Evolutionary conservation across 2,329 filamentous ascomycete species (phyloP).

Genomic region (Geoglossum cookeanum): DNA sequence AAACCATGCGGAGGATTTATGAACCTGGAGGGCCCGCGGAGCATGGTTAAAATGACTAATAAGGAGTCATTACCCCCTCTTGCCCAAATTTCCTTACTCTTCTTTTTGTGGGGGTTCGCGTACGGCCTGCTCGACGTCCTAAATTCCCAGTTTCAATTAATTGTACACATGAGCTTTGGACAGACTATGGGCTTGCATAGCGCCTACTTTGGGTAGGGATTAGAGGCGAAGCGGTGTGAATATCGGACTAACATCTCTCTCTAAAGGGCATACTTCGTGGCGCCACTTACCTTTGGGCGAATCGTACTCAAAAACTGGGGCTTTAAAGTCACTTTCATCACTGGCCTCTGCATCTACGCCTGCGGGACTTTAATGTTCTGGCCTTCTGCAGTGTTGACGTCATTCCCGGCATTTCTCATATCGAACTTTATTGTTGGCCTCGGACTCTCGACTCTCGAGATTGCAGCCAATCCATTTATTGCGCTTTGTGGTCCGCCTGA

Average conservation of each 20-base stretch:
- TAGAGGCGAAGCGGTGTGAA: neutral
- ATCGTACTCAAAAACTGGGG: constrained; percentile 37
- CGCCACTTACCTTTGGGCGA: constrained; percentile 34
- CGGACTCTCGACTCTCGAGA: constrained; percentile 39
- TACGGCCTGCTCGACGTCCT: constrained; percentile 23
- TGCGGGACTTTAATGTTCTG: constrained; percentile 42
- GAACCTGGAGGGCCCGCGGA: constrained; percentile 35
- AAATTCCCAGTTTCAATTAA: constrained; percentile 33
- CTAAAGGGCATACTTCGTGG: constrained; percentile 32
- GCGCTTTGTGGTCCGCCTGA: constrained; percentile 39
- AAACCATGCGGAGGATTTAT: constrained; percentile 46
- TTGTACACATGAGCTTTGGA: constrained; percentile 27
- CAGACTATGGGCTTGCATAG: constrained; percentile 35
- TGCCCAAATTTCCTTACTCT: constrained; percentile 12
- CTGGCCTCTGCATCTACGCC: constrained; percentile 42
- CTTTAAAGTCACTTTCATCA: constrained; percentile 42
- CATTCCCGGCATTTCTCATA: constrained; percentile 38
- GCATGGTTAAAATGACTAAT: constrained; percentile 37
- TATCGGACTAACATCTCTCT: neutral
- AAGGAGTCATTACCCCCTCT: constrained; percentile 37
- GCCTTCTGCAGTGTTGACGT: constrained; percentile 43
- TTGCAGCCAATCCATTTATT: constrained; percentile 43
- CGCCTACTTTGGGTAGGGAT: constrained; percentile 32
- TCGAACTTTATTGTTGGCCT: constrained; percentile 44
- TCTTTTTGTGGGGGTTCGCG: constrained; percentile 5